A percentile compares a stretch with the other conserved stretches of the same genome.
Evolutionary conservation across 257 asterid species (phyloP).

Genomic region (Coffea canephora): DNA sequence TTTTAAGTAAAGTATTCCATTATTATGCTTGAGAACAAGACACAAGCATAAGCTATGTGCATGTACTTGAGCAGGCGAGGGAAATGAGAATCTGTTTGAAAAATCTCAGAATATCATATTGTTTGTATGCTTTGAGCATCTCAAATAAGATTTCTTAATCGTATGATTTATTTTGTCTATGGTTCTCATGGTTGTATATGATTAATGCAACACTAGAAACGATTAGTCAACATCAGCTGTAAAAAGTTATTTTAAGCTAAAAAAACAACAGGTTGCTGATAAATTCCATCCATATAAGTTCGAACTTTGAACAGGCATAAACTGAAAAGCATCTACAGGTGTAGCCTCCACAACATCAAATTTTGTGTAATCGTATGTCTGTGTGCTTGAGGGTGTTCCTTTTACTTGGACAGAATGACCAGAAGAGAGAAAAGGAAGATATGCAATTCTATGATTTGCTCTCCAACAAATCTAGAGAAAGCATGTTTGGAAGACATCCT

Average conservation of each 20-base stretch:
- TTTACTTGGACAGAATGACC: background rate
- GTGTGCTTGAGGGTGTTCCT: background rate
- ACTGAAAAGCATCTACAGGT: background rate
- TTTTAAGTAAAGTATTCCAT: background rate
- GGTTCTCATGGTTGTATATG: background rate
- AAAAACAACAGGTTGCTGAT: background rate
- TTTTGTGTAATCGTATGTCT: background rate
- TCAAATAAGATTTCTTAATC: background rate
- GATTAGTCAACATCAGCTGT: background rate
- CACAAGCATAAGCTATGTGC: constrained; percentile 8
- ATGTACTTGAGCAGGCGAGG: background rate
- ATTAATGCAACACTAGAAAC: background rate
- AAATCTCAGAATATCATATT: background rate
- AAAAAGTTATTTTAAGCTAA: background rate
- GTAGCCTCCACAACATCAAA: background rate
- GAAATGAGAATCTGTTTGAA: background rate
- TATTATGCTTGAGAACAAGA: constrained; percentile 3
- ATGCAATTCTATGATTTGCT: too few relatives aligned
- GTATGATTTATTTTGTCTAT: background rate
- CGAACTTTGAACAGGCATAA: background rate
- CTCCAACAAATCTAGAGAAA: too few relatives aligned
- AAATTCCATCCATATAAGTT: background rate
- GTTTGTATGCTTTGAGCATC: background rate
- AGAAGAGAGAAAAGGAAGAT: background rate
- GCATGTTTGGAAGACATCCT: background rate